A percentile compares a stretch with the other conserved stretches of the same genome.
Conservation (phyloP, 2,329 filamentous ascomycete species). For the Diplocarpon rosae region DNA sequence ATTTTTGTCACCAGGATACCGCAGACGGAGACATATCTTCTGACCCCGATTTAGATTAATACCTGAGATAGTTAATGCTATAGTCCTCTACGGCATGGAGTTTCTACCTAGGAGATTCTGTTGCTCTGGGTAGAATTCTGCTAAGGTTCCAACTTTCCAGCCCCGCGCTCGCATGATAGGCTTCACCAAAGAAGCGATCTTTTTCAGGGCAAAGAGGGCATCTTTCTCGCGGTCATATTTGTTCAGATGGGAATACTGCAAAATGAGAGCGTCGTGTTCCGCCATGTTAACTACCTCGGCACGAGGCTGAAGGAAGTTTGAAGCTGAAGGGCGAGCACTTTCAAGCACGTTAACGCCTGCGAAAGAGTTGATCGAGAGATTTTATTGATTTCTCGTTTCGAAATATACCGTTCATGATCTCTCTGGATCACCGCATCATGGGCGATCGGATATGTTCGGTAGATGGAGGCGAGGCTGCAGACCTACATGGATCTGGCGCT, state of each 20-base stretch:
- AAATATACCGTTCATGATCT: too few species aligned
- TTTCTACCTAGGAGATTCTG: conserved; percentile 56
- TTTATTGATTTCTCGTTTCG: background rate
- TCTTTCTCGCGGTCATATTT: conserved; percentile 37
- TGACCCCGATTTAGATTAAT: conserved; percentile 68
- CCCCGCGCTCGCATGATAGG: conserved; percentile 82
- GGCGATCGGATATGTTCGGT: too few species aligned
- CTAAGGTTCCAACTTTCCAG: conserved; percentile 70
- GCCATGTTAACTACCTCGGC: conserved; percentile 1
- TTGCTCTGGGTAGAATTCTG: conserved; percentile 76
- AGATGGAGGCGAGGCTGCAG: conserved; percentile 8
- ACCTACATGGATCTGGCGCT: conserved; percentile 1
- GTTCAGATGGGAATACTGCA: conserved; percentile 42
- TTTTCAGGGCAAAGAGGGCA: conserved; percentile 53
- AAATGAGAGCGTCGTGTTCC: conserved; percentile 35
- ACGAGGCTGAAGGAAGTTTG: background rate
- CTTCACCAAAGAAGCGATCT: conserved; percentile 80
- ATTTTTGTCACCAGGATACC: conserved; percentile 60
- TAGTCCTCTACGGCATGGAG: too few species aligned
- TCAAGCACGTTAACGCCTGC: background rate
- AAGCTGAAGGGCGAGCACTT: background rate
- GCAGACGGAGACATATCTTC: conserved; percentile 72
- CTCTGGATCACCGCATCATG: too few species aligned
- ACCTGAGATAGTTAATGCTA: conserved; percentile 33
- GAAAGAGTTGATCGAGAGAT: background rate